Conservation (phyloP, 73 alveolate species). For the Tetrahymena thermophila region DNA sequence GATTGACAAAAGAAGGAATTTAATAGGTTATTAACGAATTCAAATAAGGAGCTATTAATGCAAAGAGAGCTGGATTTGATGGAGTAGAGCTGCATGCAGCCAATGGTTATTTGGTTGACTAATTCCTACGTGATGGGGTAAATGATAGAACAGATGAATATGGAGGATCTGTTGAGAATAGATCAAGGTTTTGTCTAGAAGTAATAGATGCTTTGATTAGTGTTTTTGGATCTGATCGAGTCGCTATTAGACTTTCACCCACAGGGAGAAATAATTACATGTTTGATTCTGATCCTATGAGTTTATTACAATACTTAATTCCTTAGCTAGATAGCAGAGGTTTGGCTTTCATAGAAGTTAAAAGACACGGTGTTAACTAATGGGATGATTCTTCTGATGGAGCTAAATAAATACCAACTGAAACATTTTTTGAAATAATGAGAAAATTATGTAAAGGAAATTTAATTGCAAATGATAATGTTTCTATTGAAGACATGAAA, state of each 20-base stretch:
- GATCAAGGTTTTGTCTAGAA: conserved; percentile 54
- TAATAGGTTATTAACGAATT: conserved; percentile 46
- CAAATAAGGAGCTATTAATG: conserved; percentile 60
- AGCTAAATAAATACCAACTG: neutral
- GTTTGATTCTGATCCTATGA: conserved; percentile 49
- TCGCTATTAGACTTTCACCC: conserved; percentile 37
- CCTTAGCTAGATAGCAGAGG: conserved; percentile 23
- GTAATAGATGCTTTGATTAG: conserved; percentile 51
- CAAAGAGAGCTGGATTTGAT: conserved; percentile 75
- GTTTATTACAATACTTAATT: conserved; percentile 19
- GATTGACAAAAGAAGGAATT: conserved; percentile 21
- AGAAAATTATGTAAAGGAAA: conserved; percentile 35
- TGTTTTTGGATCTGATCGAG: conserved; percentile 38
- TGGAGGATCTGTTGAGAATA: conserved; percentile 71
- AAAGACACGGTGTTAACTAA: conserved; percentile 13
- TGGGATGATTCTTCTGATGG: conserved; percentile 36
- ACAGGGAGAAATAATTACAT: conserved; percentile 26
- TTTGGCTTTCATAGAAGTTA: conserved; percentile 45
- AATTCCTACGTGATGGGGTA: conserved; percentile 43
- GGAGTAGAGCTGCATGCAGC: conserved; percentile 71
- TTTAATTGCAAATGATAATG: conserved; percentile 22
- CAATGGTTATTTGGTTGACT: conserved; percentile 47
- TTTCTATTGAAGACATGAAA: conserved; percentile 23
- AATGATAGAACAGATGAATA: conserved; percentile 73
- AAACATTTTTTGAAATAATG: conserved; percentile 24